Evolutionary conservation across 768 basidiomycete genomes (phyloP).

Genomic region (Mycena kentingensis): DNA sequence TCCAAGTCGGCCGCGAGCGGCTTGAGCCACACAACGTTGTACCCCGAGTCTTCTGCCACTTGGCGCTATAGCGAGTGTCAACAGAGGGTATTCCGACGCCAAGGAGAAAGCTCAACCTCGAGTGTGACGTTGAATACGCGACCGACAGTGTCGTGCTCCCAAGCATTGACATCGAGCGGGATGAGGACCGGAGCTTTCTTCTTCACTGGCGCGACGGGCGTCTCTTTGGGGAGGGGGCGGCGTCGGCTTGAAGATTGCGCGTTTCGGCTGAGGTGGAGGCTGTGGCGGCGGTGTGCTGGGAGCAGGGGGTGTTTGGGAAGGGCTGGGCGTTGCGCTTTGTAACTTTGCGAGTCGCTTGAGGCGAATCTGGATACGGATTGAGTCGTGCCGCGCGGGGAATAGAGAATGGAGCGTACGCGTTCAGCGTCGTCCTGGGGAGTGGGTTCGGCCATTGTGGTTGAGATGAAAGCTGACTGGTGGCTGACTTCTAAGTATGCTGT

Average conservation of each 20-base stretch:
- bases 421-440: conserved; percentile 80
- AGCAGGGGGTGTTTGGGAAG: conserved; percentile 39
- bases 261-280: conserved; percentile 30
- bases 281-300: conserved; percentile 42
- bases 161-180: conserved; percentile 58
- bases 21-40: conserved; percentile 85
- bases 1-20: conserved; percentile 65
- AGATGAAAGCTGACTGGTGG: too few relatives aligned
- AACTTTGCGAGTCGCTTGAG: conserved; percentile 89
- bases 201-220: conserved; percentile 43
- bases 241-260: conserved; percentile 19
- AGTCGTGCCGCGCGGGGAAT: background rate
- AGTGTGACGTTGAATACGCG: conserved; percentile 78
- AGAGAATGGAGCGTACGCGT: conserved; percentile 48
- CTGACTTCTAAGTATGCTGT: too few relatives aligned
- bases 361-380: conserved; percentile 66
- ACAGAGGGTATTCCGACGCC: background rate
- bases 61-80: conserved; percentile 44
- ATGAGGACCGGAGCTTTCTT: conserved; percentile 43
- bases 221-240: conserved; percentile 32
- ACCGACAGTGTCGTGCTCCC: conserved; percentile 75
- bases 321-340: conserved; percentile 45
- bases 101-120: conserved; percentile 55
- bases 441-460: conserved; percentile 41
- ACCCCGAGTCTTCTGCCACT: conserved; percentile 59